Evolutionary conservation across 164 flowering plant genomes (phyloP).

Genomic region (Sextonia rubra): DNA sequence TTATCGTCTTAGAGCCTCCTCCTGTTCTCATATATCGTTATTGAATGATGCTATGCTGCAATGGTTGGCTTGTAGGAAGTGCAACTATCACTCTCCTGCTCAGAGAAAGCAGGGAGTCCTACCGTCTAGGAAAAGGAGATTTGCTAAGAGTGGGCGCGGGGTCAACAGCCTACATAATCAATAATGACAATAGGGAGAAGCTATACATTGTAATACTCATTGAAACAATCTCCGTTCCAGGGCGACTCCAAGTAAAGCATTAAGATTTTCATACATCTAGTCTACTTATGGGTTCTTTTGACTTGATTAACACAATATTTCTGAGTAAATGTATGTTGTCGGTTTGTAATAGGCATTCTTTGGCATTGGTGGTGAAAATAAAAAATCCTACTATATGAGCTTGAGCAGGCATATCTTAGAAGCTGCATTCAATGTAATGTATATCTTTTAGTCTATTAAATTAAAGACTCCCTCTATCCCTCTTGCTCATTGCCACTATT

Average conservation of each 20-base stretch:
- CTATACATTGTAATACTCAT: constrained; percentile 11
- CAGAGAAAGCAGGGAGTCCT: constrained; percentile 10
- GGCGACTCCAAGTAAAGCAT: constrained; percentile 9
- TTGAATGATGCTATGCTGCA: neutral
- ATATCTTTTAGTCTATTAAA: no score
- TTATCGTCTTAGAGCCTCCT: no score
- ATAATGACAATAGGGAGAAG: constrained; percentile 18
- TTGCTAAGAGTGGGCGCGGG: constrained; percentile 19
- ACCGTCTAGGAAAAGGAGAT: constrained; percentile 19
- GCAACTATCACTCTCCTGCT: constrained; percentile 10
- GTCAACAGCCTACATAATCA: constrained; percentile 4
- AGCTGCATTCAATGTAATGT: constrained; percentile 58
- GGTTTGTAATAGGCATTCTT: constrained; percentile 33
- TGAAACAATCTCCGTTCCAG: constrained; percentile 12
- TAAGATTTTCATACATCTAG: no score
- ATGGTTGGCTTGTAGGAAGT: constrained; percentile 10
- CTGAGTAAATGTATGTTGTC: neutral
- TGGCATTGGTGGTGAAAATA: constrained; percentile 47
- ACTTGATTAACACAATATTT: no score
- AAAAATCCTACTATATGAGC: constrained; percentile 45
- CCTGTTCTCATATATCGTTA: neutral
- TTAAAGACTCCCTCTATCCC: no score
- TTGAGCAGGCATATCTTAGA: constrained; percentile 55
- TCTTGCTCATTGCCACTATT: neutral
- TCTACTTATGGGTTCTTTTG: no score